Evolutionary conservation across 2,329 filamentous ascomycete genomes (phyloP).

Genomic region (Chalaropsis thielavioides): DNA sequence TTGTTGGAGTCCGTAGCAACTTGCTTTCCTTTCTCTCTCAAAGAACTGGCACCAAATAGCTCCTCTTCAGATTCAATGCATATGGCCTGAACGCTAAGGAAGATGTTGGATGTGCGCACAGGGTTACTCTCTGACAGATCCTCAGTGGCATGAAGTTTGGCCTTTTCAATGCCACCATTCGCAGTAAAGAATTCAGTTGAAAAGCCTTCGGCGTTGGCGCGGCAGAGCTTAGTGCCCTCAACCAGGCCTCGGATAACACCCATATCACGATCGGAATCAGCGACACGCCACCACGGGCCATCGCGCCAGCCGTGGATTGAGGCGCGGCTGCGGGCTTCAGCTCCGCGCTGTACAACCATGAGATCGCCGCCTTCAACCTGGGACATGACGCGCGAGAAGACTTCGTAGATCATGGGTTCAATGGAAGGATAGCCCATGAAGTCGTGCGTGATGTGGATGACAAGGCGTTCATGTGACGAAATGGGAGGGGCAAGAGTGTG

Average conservation of each 20-base stretch:
- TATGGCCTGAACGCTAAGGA: constrained; percentile 87
- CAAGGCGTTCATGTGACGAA: constrained; percentile 86
- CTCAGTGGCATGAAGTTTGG: constrained; percentile 65
- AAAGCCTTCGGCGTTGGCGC: constrained; percentile 79
- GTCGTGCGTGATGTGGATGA: constrained; percentile 96
- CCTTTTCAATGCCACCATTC: constrained; percentile 64
- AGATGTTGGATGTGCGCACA: constrained; percentile 83
- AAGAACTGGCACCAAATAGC: constrained; percentile 46
- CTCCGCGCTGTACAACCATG: constrained; percentile 82
- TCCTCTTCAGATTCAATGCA: constrained; percentile 46
- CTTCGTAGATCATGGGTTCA: constrained; percentile 78
- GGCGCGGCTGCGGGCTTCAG: constrained; percentile 56
- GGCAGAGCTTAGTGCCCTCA: constrained; percentile 81
- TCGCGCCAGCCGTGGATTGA: constrained; percentile 66
- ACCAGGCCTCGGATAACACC: constrained; percentile 64
- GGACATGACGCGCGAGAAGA: constrained; percentile 94
- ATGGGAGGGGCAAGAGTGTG: constrained; percentile 94
- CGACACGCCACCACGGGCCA: constrained; percentile 88
- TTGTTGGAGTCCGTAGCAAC: constrained; percentile 26
- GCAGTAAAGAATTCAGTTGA: constrained; percentile 69
- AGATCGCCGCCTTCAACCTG: constrained; percentile 96
- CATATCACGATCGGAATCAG: constrained; percentile 55
- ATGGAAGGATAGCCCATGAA: constrained; percentile 87
- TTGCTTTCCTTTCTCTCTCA: constrained; percentile 40
- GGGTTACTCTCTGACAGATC: constrained; percentile 72